Evolutionary conservation across 306 rosid species (phyloP).

Genomic region (Erythrophleum fordii): DNA sequence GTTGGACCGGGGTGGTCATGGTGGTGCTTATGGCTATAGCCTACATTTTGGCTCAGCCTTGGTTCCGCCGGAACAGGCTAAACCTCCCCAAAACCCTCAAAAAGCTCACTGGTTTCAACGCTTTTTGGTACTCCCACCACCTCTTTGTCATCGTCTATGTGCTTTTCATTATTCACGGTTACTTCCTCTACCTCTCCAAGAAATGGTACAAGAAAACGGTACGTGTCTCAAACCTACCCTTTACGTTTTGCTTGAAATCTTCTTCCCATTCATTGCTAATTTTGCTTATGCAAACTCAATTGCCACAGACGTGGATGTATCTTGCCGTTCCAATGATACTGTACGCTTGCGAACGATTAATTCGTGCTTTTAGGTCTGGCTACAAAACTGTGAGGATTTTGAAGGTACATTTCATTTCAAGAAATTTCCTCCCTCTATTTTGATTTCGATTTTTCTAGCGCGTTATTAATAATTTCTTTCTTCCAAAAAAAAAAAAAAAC

Average conservation of each 20-base stretch:
- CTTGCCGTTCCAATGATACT: conserved; percentile 73
- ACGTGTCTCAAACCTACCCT: not conserved
- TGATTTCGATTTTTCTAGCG: not conserved
- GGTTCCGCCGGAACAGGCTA: conserved; percentile 72
- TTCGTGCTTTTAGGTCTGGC: conserved; percentile 86
- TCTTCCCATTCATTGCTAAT: conserved; percentile 3
- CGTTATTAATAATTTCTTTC: not conserved
- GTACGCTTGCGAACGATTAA: conserved; percentile 79
- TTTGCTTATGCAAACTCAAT: not conserved
- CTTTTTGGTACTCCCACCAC: conserved; percentile 97
- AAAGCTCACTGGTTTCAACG: conserved; percentile 84
- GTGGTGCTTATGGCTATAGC: conserved; percentile 87
- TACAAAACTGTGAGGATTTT: conserved; percentile 66
- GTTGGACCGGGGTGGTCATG: conserved; percentile 86
- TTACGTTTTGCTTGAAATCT: not conserved
- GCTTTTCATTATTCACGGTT: conserved; percentile 77
- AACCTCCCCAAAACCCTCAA: conserved; percentile 72
- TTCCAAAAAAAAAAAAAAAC: not conserved
- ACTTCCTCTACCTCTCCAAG: conserved; percentile 78
- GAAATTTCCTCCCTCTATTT: not conserved
- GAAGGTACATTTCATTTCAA: conserved; percentile 52
- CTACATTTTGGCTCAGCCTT: conserved; percentile 79
- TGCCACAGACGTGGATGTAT: conserved; percentile 88
- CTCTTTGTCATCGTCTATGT: conserved; percentile 81
- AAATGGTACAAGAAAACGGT: conserved; percentile 90